Evolutionary conservation across 2,329 filamentous ascomycete species (phyloP), one percentile per base, ranked within the genome.

Genomic region (Colletotrichum sp.): DNA sequence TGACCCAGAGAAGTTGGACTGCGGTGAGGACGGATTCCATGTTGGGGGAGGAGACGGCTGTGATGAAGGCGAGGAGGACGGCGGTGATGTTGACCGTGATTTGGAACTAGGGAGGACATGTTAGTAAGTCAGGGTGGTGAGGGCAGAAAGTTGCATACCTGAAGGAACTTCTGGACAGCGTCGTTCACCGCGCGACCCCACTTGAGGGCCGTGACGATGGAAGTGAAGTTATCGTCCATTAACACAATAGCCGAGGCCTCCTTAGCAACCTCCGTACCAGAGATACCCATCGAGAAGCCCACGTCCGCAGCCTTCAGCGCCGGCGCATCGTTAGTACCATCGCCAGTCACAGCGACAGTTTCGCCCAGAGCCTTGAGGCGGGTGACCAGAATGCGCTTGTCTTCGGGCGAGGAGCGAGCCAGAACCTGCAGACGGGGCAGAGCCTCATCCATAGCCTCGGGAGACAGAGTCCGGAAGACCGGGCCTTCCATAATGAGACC

Each of bases 51-150:
- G 91, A 89, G 63, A 94, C 90, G 5, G 92, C 91, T 3, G 92
- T 91, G 77, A 93, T 86, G 71, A 94, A 93, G 1, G 92, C 92
- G 11, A 94, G 87, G 27, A 93, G 82, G 19, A 93, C 92, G 3
- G 92, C 92, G 6, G 92, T 93, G 76, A 94, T 92, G 80, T 94
- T 94, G 82, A 94, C 92, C 1, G 93, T 95, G 79, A 95, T 91
- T 87, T 92, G 90, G 80, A 93, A 93, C 89, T 88, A 36, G 3
- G 0, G 55, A 16, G 7, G 7, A 16, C 11, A 44, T 32, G 49
- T 76, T 65, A 52, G 69, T 79, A 49, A 79, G 68, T 55, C 30
- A 30, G 16, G 34, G 67, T 59, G 6, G 0, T 32, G 19, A 71
- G 6, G 29, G 12, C 0, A 2, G 15, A 44, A 25, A 8, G 5